Percentiles rank a stretch among this genome's conserved stretches.
Conservation (phyloP, 2,329 filamentous ascomycete genomes). For the Raffaelea ambrosiae region DNA sequence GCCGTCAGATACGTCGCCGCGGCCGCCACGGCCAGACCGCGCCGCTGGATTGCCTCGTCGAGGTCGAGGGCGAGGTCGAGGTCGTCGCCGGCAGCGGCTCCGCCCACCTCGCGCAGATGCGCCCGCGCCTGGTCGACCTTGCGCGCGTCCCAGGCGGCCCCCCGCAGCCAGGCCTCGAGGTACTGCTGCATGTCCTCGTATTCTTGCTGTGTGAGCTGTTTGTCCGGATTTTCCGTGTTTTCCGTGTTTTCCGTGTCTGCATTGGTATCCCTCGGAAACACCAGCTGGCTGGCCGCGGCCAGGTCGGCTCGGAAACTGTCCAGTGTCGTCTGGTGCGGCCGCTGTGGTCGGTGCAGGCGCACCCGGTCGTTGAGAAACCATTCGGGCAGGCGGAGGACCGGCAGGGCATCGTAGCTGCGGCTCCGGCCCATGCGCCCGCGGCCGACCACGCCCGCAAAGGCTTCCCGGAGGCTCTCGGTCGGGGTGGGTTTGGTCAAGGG, state of each 20-base stretch:
- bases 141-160: constrained; percentile 9
- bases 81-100: not conserved
- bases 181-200: constrained; percentile 10
- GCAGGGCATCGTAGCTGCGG: constrained; percentile 17
- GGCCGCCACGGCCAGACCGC: constrained; percentile 5
- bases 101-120: not conserved
- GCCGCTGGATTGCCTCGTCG: constrained; percentile 4
- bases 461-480: constrained; percentile 2
- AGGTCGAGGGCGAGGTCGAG: too few relatives aligned
- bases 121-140: constrained; percentile 6
- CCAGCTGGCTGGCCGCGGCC: constrained; percentile 8
- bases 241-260: not conserved
- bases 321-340: constrained; percentile 19
- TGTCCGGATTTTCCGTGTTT: too few relatives aligned
- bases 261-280: constrained; percentile 3
- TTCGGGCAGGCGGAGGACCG: constrained; percentile 45
- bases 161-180: constrained; percentile 5
- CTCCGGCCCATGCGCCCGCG: not conserved
- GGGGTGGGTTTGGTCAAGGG: not conserved
- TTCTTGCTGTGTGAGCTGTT: constrained; percentile 8
- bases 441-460: constrained; percentile 20
- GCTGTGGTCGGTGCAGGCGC: constrained; percentile 14
- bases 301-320: constrained; percentile 14
- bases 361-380: constrained; percentile 49
- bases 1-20: constrained; percentile 7